phyloP scores from a whole-genome alignment of 805 yeast species.

The Candida sithepensis region DNA sequence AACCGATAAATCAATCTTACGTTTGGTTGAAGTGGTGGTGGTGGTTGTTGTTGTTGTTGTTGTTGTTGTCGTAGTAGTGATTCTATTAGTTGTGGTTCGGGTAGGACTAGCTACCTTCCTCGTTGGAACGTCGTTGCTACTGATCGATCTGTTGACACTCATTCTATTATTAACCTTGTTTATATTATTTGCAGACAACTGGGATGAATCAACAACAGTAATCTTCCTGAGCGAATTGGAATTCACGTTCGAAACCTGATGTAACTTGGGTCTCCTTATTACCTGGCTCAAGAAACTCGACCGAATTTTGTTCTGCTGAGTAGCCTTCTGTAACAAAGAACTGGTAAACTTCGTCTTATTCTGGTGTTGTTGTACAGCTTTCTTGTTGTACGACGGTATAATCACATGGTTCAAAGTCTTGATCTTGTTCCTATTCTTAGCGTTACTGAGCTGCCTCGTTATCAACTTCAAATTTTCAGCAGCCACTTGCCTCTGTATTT shows the following conservation, averaged over 20 bases:
- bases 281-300: slow-evolving; percentile 20
- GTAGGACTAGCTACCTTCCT: background rate
- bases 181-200: slow-evolving; percentile 4
- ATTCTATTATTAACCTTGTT: background rate
- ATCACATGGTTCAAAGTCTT: slow-evolving; percentile 28
- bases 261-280: slow-evolving; percentile 5
- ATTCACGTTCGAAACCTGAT: slow-evolving; percentile 4
- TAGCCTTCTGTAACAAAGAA: slow-evolving; percentile 29
- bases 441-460: slow-evolving; percentile 35
- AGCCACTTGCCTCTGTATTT: slow-evolving; percentile 40
- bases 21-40: slow-evolving; percentile 1
- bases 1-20: slow-evolving; percentile 3
- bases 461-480: slow-evolving; percentile 41
- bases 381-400: slow-evolving; percentile 15
- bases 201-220: slow-evolving; percentile 12
- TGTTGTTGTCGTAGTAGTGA: background rate
- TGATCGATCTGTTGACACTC: background rate
- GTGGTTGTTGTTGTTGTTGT: too few species aligned
- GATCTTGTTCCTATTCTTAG: slow-evolving; percentile 41
- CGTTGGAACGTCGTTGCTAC: background rate
- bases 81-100: background rate
- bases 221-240: slow-evolving; percentile 11
- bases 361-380: slow-evolving; percentile 2
- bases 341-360: slow-evolving; percentile 22
- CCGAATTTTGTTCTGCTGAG: slow-evolving; percentile 24